These are phyloP conservation scores for Filosporella fistucella DNA, from an alignment of 495 filamentous ascomycete species.

Conservation along the genomic window DNA sequence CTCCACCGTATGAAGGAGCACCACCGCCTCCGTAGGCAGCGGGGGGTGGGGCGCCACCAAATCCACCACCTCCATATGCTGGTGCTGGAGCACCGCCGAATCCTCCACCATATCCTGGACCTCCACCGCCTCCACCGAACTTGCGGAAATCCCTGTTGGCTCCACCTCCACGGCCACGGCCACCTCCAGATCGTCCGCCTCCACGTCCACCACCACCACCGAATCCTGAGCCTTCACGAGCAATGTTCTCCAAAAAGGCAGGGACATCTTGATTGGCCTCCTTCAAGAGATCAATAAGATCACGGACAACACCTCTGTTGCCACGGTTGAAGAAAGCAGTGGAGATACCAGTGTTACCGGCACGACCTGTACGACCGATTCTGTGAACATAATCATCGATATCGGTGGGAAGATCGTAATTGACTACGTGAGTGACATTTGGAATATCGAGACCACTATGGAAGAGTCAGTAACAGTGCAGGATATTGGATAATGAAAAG, in stretches of 20 bases:
- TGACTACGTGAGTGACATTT: conserved; percentile 97
- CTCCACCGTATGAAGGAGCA: conserved; percentile 21
- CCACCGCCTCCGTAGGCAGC: conserved; percentile 26
- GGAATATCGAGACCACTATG: conserved; percentile 78
- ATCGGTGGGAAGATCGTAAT: conserved; percentile 97
- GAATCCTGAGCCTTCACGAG: conserved; percentile 82
- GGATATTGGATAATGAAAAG: neutral
- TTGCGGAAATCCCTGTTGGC: conserved; percentile 91
- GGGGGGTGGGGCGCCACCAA: conserved; percentile 1
- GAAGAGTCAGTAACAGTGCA: neutral
- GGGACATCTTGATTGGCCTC: conserved; percentile 98
- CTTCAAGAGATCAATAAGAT: conserved; percentile 92
- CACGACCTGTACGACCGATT: conserved; percentile 99
- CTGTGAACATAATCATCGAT: conserved; percentile 99
- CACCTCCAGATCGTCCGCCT: conserved; percentile 61
- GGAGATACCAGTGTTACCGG: conserved; percentile 96
- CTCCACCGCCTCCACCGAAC: conserved; percentile 53
- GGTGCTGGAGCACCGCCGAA: conserved; percentile 43
- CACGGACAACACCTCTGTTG: conserved; percentile 94
- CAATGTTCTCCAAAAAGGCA: conserved; percentile 89
- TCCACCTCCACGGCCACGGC: conserved; percentile 55
- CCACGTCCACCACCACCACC: conserved; percentile 69
- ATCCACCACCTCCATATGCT: conserved; percentile 23
- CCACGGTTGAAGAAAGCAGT: conserved; percentile 99
- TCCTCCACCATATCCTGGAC: conserved; percentile 46